A percentile compares a stretch with the other conserved stretches of the same genome.
These are phyloP conservation scores for Beta vulgaris DNA, from an alignment of 148 eudicot species.

Conservation along the genomic window DNA sequence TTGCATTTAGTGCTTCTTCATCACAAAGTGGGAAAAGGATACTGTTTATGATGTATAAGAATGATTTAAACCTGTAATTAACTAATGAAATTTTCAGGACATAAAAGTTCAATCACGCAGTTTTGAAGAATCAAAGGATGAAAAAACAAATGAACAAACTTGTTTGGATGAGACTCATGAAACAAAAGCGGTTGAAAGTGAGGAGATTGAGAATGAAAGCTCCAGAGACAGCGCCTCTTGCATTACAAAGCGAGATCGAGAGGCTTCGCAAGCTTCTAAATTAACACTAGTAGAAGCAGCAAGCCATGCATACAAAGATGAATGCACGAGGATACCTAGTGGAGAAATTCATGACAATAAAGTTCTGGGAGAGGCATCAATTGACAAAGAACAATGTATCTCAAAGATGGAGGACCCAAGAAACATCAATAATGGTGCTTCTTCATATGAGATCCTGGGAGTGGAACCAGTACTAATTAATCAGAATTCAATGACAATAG, in stretches of 20 bases:
- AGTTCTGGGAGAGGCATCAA: not conserved
- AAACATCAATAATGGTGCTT: not conserved
- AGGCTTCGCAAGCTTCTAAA: not conserved
- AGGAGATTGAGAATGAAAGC: not conserved
- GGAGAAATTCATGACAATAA: not conserved
- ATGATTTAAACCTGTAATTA: not conserved
- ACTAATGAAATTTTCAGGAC: not conserved
- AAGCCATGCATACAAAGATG: not conserved
- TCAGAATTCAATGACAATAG: too few species aligned
- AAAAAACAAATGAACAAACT: not conserved
- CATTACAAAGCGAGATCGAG: not conserved
- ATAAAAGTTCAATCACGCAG: not conserved
- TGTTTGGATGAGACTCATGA: not conserved
- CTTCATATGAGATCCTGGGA: not conserved
- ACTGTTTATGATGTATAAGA: not conserved
- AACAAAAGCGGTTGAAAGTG: not conserved
- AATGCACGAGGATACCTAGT: not conserved
- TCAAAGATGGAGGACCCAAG: not conserved
- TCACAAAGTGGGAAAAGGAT: not conserved
- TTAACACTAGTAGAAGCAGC: not conserved
- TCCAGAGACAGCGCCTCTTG: not conserved
- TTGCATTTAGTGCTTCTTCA: not conserved
- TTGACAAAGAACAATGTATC: not conserved
- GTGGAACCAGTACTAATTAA: not conserved
- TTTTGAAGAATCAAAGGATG: not conserved